phyloP scores from a whole-genome alignment of 2,329 filamentous ascomycete genomes.

The Aspergillus sp. region DNA sequence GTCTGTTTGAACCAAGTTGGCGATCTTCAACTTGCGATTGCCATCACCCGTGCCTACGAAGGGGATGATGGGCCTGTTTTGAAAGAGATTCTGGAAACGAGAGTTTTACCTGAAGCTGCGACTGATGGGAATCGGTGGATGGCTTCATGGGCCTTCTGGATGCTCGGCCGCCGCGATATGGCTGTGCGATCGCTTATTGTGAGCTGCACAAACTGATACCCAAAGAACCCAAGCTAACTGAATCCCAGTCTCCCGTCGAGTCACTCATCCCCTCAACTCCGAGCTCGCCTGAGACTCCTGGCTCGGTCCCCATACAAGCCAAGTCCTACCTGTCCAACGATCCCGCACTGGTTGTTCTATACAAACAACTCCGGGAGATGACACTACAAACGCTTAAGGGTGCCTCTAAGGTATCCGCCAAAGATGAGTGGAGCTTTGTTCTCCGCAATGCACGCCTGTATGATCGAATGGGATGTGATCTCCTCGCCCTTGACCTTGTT shows the following conservation, averaged over 20 bases:
- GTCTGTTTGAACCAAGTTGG: constrained; percentile 84
- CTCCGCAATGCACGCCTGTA: constrained; percentile 82
- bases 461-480: constrained; percentile 88
- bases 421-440: constrained; percentile 84
- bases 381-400: constrained; percentile 80
- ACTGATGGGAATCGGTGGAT: constrained; percentile 88
- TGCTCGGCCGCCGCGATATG: constrained; percentile 77
- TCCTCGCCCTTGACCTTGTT: constrained; percentile 79
- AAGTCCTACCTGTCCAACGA: constrained; percentile 87
- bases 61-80: constrained; percentile 78
- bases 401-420: constrained; percentile 75
- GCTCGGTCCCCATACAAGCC: constrained; percentile 59
- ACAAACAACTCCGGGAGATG: constrained; percentile 78
- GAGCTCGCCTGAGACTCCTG: constrained; percentile 63
- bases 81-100: constrained; percentile 72
- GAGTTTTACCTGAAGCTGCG: constrained; percentile 73
- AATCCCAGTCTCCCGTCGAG: constrained; percentile 69
- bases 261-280: constrained; percentile 56
- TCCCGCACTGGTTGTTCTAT: constrained; percentile 82
- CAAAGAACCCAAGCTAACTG: not conserved
- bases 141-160: constrained; percentile 93
- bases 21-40: constrained; percentile 86
- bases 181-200: constrained; percentile 81
- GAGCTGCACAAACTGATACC: constrained; percentile 34
- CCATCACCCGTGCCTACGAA: constrained; percentile 83